Evolutionary conservation across 1,284 basidiomycete genomes (phyloP).

Genomic region (Apiotrichum siamense): DNA sequence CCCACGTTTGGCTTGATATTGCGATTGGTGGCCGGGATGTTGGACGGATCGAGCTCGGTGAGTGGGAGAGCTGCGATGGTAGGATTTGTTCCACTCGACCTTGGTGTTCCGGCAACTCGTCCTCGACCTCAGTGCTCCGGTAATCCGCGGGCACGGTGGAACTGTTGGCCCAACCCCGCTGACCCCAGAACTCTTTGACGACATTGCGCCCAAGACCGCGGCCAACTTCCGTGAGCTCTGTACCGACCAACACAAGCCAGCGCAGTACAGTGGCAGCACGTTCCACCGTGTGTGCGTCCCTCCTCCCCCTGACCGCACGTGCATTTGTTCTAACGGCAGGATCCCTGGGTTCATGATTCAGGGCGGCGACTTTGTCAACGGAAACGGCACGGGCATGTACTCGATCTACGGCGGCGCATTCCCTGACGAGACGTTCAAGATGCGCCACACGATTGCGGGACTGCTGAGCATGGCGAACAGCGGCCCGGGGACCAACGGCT

Average conservation of each 20-base stretch:
- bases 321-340: not conserved
- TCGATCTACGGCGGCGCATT: constrained; percentile 30
- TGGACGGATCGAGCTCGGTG: constrained; percentile 12
- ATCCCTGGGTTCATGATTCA: constrained; percentile 71
- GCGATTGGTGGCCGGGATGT: not conserved
- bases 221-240: too few species aligned
- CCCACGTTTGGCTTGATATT: constrained; percentile 10
- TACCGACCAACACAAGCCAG: too few species aligned
- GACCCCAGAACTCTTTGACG: too few species aligned
- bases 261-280: not conserved
- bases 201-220: too few species aligned
- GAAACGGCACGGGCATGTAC: constrained; percentile 49
- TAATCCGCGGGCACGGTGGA: too few species aligned
- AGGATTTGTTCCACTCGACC: not conserved
- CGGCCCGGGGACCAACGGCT: constrained; percentile 84
- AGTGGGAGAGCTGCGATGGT: not conserved
- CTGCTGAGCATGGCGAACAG: constrained; percentile 58
- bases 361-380: constrained; percentile 56
- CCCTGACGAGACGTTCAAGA: constrained; percentile 22
- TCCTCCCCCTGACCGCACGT: too few species aligned
- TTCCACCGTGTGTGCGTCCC: not conserved
- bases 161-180: too few species aligned
- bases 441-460: constrained; percentile 6
- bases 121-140: not conserved
- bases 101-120: not conserved